Percentiles rank a stretch among this genome's conserved stretches.
Evolutionary conservation across 2,329 filamentous ascomycete species (phyloP).

Genomic region (Myrmaecium sp.): DNA sequence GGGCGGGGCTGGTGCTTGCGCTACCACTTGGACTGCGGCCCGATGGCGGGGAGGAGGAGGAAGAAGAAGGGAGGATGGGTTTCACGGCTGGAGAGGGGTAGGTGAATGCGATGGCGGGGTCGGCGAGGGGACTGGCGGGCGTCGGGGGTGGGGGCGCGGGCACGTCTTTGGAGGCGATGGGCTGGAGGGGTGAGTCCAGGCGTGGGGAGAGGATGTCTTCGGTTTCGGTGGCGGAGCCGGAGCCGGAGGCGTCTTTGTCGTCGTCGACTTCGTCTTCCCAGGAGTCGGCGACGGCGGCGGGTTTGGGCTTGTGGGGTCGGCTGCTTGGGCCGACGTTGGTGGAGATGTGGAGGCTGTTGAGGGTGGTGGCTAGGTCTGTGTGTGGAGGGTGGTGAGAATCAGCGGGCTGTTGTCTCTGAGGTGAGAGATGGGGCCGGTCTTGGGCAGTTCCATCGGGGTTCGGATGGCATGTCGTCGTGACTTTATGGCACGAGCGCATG

Average conservation of each 20-base stretch:
- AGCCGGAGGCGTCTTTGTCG: conserved; percentile 14
- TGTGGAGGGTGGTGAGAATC: too few species aligned
- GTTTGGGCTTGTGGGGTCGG: conserved; percentile 13
- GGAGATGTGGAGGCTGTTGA: conserved; percentile 19
- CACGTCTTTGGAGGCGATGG: conserved; percentile 4
- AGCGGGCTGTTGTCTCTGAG: too few species aligned
- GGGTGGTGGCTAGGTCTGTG: conserved; percentile 20
- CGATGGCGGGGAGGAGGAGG: too few species aligned
- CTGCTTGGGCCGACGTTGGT: conserved; percentile 8
- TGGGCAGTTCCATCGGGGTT: too few species aligned
- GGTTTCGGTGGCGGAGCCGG: conserved; percentile 17
- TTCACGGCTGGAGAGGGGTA: neutral
- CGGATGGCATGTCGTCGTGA: too few species aligned
- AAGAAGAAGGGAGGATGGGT: conserved; percentile 1
- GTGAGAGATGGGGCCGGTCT: too few species aligned
- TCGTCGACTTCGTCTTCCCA: conserved; percentile 54
- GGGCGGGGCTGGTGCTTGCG: conserved; percentile 8
- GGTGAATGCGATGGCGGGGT: too few species aligned
- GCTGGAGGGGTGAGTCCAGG: conserved; percentile 9
- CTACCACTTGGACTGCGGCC: conserved; percentile 9
- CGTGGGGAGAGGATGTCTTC: conserved; percentile 11
- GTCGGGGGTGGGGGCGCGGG: conserved; percentile 18
- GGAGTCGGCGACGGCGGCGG: conserved; percentile 41
- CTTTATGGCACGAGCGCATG: too few species aligned
- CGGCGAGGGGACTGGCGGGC: conserved; percentile 14